A percentile compares a stretch with the other conserved stretches of the same genome.
These are phyloP conservation scores for Aureobasidium lini DNA, from an alignment of 2,329 filamentous ascomycete species.

Conservation along the genomic window DNA sequence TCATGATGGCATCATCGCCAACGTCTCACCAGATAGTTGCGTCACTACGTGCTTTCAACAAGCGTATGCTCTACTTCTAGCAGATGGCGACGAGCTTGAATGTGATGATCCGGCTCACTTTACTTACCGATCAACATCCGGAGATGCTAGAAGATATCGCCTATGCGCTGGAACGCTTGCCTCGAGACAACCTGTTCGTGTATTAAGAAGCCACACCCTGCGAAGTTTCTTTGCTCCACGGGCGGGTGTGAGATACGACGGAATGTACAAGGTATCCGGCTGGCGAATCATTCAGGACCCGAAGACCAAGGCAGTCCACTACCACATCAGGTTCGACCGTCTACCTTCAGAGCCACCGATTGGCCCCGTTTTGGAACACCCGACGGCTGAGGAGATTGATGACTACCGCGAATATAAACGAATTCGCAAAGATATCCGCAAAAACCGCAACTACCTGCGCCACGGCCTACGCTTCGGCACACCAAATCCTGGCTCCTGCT, in stretches of 20 bases:
- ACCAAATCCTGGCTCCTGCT: not conserved
- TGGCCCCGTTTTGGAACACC: slow-evolving; percentile 31
- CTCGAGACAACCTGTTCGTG: slow-evolving; percentile 35
- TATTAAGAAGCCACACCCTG: slow-evolving; percentile 38
- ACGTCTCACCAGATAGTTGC: slow-evolving; percentile 33
- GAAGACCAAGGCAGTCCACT: slow-evolving; percentile 25
- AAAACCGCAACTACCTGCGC: not conserved
- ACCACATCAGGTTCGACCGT: slow-evolving; percentile 34
- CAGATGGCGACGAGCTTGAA: slow-evolving; percentile 32
- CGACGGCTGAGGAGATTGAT: slow-evolving; percentile 38
- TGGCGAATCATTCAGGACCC: slow-evolving; percentile 33
- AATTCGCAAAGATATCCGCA: slow-evolving; percentile 19
- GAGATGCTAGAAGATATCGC: slow-evolving; percentile 38
- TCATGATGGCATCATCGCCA: slow-evolving; percentile 41
- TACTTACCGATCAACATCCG: slow-evolving; percentile 32
- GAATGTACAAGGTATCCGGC: slow-evolving; percentile 36
- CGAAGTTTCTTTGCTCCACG: slow-evolving; percentile 39
- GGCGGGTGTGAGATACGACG: slow-evolving; percentile 42
- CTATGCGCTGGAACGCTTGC: slow-evolving; percentile 35
- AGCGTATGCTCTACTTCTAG: slow-evolving; percentile 40
- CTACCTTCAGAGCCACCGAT: slow-evolving; percentile 25
- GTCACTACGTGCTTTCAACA: slow-evolving; percentile 35
- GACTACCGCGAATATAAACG: slow-evolving; percentile 44
- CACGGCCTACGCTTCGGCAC: not conserved
- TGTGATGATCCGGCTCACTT: slow-evolving; percentile 29